Evolutionary conservation across 768 basidiomycete species (phyloP).

Genomic region (Panaeolus papilionaceus): DNA sequence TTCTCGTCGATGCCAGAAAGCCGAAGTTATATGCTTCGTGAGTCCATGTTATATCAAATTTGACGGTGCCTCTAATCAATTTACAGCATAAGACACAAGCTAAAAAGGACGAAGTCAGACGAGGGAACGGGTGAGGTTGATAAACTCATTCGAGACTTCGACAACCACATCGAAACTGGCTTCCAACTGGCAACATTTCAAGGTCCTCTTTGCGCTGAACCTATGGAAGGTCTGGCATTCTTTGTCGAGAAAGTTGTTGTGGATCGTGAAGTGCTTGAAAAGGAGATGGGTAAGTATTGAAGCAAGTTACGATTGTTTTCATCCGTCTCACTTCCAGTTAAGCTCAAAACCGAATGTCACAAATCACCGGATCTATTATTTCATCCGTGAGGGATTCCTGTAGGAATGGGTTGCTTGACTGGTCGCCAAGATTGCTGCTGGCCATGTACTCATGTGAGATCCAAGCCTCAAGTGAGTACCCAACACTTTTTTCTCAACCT

Average conservation of each 20-base stretch:
- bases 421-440: conserved; percentile 96
- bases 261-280: conserved; percentile 61
- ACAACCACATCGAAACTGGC: conserved; percentile 86
- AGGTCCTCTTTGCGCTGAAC: conserved; percentile 95
- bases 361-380: conserved; percentile 90
- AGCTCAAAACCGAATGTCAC: conserved; percentile 84
- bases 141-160: conserved; percentile 61
- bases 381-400: conserved; percentile 91
- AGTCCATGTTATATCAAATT: conserved; percentile 35
- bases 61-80: conserved; percentile 21
- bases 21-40: conserved; percentile 58
- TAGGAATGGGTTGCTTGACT: conserved; percentile 88
- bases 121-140: conserved; percentile 39
- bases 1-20: conserved; percentile 79
- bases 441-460: conserved; percentile 99
- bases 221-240: conserved; percentile 91
- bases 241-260: conserved; percentile 82
- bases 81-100: conserved; percentile 57
- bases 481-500: conserved; percentile 15
- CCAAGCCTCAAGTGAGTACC: conserved; percentile 88
- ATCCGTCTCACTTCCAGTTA: conserved; percentile 16
- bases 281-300: conserved; percentile 65
- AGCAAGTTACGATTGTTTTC: not conserved
- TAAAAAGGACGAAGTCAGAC: conserved; percentile 46
- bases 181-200: conserved; percentile 96